Evolutionary conservation across 768 basidiomycete genomes (phyloP), one percentile per base, ranked within the genome.

Genomic region (Boletus huronensis): DNA sequence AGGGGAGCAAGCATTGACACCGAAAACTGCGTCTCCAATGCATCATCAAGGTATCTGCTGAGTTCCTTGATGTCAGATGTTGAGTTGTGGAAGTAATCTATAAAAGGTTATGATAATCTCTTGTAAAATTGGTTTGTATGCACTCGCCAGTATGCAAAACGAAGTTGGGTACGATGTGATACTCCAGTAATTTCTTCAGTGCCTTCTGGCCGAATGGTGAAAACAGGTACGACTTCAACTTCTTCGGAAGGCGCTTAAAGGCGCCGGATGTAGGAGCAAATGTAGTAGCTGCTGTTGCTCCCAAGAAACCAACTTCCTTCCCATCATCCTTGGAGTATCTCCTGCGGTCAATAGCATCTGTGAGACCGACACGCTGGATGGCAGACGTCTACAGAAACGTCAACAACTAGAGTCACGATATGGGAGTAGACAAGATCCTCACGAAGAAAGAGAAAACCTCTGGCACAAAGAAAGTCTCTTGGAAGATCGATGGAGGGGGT

Each of bases 361-460:
- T 42, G n/a, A 58, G 58, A 26, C 46, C 51, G 7, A 48, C 58
- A n/a, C 52, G 58, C 41, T 58, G 58, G 13, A 60, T 40, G 17
- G 58, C 52, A n/a, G 51, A 54, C 19, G 58, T 58, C 58, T 58
- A 19, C 21, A 31, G n/a, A 23, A 46, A 54, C 1, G 3, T 59
- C 39, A 43, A 47, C 19, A 36, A 17, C 16, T 11, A 21, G 17
- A 11, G 11, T 26, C 16, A 43, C 16, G 29, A 35, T 11, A 8
- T 16, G 4, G 2, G 11, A 35, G 28, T 28, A 17, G 6, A 59
- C 13, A 23, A 3, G 17, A 9, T 44, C 17, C 58, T 26, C 25
- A 59, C 58, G 19, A 54, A 59, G 58, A 45, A 48, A 45, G 58
- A 55, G 47, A 59, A 60, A n/a, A 23, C 47, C 4, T 55, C 47